Base-by-base conservation (phyloP, 768 basidiomycete genomes). In the Steccherinum ochraceum region DNA sequence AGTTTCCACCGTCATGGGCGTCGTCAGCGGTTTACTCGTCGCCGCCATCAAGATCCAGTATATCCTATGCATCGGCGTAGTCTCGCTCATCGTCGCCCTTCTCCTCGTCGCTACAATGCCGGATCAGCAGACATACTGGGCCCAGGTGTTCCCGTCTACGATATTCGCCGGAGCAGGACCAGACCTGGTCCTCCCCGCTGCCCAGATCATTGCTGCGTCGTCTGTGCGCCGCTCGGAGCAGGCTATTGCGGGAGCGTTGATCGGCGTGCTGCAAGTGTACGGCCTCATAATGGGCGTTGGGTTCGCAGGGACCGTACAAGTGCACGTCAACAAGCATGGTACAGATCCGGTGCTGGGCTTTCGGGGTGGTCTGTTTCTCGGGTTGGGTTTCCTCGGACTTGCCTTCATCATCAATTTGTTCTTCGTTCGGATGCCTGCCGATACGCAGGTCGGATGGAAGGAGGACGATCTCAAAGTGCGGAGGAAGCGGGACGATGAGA, bases 231-330 rank as follows among this genome's bases (percentile, higher is more conserved):
- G n/a, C n/a, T n/a, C n/a, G n/a, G n/a, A n/a, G n/a, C n/a, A n/a
- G n/a, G n/a, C n/a, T n/a, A n/a, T n/a, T n/a, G n/a, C n/a, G n/a
- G n/a, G n/a, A n/a, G n/a, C 46, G 5, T 48, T 53, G 2, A 49
- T 53, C 25, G 52, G 47, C 18, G 52, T 53, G 2, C 13, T 53
- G n/a, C 52, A 53, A 42, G 23, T 21, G 42, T 54, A 54, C 40
- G 48, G 43, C 2, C 48, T 54, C 12, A 50, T 49, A 4, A 49
- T 45, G 3, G 52, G 52, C 12, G 48, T 54, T 19, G 52, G 52
- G 13, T 54, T 54, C 43, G 52, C 52, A 12, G 48, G 48, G 11
- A 54, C 52, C 3, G 52, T 54, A 26, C 48, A 54, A 49, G 5
- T 44, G 44, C 44, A 54, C 11, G 35, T 50, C 48, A 54, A 54